phyloP scores from a whole-genome alignment of 148 eudicot species.

The Rhododendron henanense region DNA sequence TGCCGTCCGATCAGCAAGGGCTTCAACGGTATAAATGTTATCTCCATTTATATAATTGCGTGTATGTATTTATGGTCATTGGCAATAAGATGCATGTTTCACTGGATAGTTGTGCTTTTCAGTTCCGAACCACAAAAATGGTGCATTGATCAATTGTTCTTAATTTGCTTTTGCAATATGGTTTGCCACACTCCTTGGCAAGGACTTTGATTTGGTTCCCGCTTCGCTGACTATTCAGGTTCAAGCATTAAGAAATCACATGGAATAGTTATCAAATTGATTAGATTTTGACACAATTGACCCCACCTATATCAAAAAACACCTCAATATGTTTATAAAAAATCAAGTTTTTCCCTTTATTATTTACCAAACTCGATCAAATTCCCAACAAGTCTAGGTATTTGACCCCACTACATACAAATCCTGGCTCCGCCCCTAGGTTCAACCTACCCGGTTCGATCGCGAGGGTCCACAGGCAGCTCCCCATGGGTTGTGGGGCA shows the following conservation, averaged over 20 bases:
- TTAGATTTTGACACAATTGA: neutral
- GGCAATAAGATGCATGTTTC: neutral
- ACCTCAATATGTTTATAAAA: too few species aligned
- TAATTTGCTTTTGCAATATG: neutral
- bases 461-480: too few species aligned
- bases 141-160: neutral
- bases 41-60: neutral
- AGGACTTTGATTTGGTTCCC: neutral
- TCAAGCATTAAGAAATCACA: neutral
- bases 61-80: neutral
- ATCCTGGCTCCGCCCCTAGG: too few species aligned
- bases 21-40: slow-evolving; percentile 53
- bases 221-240: too few species aligned
- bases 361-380: too few species aligned
- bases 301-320: neutral
- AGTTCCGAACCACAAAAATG: neutral
- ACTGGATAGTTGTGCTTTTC: neutral
- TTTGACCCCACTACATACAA: too few species aligned
- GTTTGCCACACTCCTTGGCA: neutral
- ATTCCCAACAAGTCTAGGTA: too few species aligned
- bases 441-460: too few species aligned
- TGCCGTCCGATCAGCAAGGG: slow-evolving; percentile 73
- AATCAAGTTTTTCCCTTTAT: too few species aligned
- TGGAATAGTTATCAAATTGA: neutral
- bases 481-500: too few species aligned